Evolutionary conservation across 2,329 filamentous ascomycete genomes (phyloP).

Genomic region (Xylariaceae sp.): DNA sequence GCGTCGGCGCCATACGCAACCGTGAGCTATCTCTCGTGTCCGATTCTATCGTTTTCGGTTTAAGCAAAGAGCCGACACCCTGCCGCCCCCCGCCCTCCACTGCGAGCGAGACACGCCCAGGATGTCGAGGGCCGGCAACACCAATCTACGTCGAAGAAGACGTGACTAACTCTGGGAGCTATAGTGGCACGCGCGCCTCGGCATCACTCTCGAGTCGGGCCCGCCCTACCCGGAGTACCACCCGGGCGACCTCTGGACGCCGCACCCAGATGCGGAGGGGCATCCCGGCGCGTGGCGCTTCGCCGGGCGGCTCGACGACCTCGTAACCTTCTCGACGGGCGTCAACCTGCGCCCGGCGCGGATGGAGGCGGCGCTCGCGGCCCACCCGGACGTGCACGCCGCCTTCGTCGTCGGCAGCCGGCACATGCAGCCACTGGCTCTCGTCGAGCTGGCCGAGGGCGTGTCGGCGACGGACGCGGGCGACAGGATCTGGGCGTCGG

Average conservation of each 20-base stretch:
- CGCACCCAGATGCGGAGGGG: conserved; percentile 15
- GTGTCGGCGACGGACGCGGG: conserved; percentile 2
- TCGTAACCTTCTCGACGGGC: conserved; percentile 15
- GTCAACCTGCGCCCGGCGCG: conserved; percentile 12
- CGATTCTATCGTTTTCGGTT: too few species aligned
- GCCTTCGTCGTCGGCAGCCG: conserved; percentile 11
- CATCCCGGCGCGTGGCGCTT: conserved; percentile 13
- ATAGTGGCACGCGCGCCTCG: conserved; percentile 8
- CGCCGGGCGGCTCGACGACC: conserved; percentile 17
- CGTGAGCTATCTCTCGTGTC: conserved; percentile 10
- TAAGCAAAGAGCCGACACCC: too few species aligned
- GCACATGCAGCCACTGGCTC: conserved; percentile 11
- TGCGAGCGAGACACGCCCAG: too few species aligned
- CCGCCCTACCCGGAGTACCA: conserved; percentile 10
- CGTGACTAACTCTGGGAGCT: too few species aligned
- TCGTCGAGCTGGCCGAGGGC: conserved; percentile 9
- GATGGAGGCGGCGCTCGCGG: conserved; percentile 10
- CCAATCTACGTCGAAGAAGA: too few species aligned
- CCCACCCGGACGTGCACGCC: conserved; percentile 5
- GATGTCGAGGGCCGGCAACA: too few species aligned
- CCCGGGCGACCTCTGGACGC: conserved; percentile 16
- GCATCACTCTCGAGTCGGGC: conserved; percentile 4
- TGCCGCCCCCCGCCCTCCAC: too few species aligned
- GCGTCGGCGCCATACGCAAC: conserved; percentile 8
- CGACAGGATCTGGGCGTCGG: conserved; percentile 8